A percentile compares a stretch with the other conserved stretches of the same genome.
Conservation (phyloP, 306 rosid genomes). For the Argentina anserina region DNA sequence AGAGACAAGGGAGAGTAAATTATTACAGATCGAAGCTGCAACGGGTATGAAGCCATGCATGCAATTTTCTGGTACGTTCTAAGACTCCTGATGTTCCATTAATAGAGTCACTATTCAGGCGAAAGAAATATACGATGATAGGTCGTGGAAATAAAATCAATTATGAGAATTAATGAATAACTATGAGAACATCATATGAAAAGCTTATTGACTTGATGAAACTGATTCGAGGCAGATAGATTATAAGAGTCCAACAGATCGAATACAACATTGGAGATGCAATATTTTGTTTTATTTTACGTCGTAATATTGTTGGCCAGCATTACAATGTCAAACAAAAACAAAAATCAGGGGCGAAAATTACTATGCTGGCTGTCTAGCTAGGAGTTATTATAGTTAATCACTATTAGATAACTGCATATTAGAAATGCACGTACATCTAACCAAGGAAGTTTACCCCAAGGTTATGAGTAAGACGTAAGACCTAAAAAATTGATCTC, state of each 20-base stretch:
- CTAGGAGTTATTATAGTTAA: background rate
- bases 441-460: background rate
- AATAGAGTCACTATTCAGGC: constrained; percentile 48
- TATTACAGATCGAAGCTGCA: constrained; percentile 85
- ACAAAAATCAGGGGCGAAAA: background rate
- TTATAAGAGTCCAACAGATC: constrained; percentile 72
- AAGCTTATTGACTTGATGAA: constrained; percentile 76
- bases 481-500: constrained; percentile 22
- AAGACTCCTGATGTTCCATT: constrained; percentile 47
- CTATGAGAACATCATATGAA: constrained; percentile 73
- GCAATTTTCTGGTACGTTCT: constrained; percentile 27
- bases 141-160: constrained; percentile 55
- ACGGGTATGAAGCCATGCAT: constrained; percentile 57
- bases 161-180: constrained; percentile 70
- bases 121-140: constrained; percentile 65
- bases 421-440: background rate
- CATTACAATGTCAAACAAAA: too few species aligned
- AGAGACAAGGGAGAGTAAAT: constrained; percentile 67
- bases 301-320: background rate
- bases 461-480: constrained; percentile 8
- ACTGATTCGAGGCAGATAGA: constrained; percentile 72
- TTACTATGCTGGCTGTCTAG: constrained; percentile 1
- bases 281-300: background rate
- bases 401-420: background rate
- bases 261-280: constrained; percentile 47